Evolutionary conservation across 441 rosid genomes (phyloP).

Genomic region (Euphorbia schlechtendalii): DNA sequence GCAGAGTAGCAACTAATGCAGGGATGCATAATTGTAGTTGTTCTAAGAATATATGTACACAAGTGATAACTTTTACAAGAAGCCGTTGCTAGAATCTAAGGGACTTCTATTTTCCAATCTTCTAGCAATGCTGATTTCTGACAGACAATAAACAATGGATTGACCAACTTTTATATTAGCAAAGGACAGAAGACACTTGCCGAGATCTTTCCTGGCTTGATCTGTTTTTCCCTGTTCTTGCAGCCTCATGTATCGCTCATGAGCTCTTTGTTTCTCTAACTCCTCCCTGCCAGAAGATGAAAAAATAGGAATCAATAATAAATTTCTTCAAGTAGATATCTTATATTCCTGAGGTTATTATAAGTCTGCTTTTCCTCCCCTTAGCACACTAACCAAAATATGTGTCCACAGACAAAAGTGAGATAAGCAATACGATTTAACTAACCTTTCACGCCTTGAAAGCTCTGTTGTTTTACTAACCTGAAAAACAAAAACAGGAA

Average conservation of each 20-base stretch:
- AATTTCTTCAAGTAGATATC: slow-evolving; percentile 1
- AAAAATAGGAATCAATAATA: background rate
- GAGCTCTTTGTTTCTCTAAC: slow-evolving; percentile 86
- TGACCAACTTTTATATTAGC: background rate
- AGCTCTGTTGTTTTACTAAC: slow-evolving; percentile 73
- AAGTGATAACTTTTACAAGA: background rate
- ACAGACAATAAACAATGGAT: background rate
- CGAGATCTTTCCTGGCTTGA: slow-evolving; percentile 82
- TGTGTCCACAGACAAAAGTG: background rate
- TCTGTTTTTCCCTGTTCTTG: slow-evolving; percentile 98
- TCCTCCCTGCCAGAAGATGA: slow-evolving; percentile 58
- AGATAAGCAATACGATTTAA: slow-evolving; percentile 11
- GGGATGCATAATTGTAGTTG: background rate
- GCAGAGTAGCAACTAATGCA: too few species aligned
- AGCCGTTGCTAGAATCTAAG: background rate
- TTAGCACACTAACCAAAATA: background rate
- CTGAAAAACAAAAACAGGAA: slow-evolving; percentile 28
- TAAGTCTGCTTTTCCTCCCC: background rate
- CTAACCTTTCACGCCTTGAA: slow-evolving; percentile 96
- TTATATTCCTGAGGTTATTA: background rate
- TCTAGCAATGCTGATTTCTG: background rate
- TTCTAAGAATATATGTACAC: background rate
- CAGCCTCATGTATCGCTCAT: slow-evolving; percentile 89
- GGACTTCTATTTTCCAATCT: background rate
- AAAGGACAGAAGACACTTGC: slow-evolving; percentile 27